phyloP scores from a whole-genome alignment of 1,284 basidiomycete species.

The Ustilago bromivora region DNA sequence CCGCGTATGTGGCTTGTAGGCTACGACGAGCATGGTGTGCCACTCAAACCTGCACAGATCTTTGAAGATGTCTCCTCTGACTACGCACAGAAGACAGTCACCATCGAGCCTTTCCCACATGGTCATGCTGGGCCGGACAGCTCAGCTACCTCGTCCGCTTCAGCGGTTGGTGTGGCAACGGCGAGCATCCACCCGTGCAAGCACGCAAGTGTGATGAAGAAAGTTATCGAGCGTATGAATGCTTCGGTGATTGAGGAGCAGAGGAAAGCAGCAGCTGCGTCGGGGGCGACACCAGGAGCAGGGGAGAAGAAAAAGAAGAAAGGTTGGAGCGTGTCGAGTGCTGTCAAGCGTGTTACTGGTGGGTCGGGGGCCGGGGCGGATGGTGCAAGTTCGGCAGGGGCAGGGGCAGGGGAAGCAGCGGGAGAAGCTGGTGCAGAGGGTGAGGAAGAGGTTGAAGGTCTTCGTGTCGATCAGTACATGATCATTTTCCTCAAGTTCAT shows the following conservation, averaged over 20 bases:
- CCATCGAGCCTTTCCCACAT: slow-evolving; percentile 97
- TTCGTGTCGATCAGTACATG: slow-evolving; percentile 68
- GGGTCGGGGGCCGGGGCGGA: slow-evolving; percentile 26
- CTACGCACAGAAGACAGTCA: slow-evolving; percentile 98
- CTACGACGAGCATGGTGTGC: slow-evolving; percentile 66
- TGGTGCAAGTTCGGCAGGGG: not conserved
- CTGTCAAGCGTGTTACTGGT: slow-evolving; percentile 80
- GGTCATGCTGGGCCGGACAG: slow-evolving; percentile 74
- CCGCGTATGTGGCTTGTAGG: slow-evolving; percentile 68
- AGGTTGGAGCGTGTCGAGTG: slow-evolving; percentile 76
- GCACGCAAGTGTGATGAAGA: slow-evolving; percentile 99
- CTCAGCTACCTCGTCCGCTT: slow-evolving; percentile 16
- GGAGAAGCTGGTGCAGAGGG: slow-evolving; percentile 30
- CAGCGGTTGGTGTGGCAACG: slow-evolving; percentile 42
- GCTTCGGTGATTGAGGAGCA: slow-evolving; percentile 71
- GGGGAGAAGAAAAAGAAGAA: slow-evolving; percentile 80
- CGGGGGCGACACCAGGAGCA: slow-evolving; percentile 5
- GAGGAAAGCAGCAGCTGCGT: slow-evolving; percentile 67
- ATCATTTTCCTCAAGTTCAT: slow-evolving; percentile 69
- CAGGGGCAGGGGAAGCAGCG: not conserved
- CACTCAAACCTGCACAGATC: slow-evolving; percentile 79
- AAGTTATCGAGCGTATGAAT: slow-evolving; percentile 99
- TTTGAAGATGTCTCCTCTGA: slow-evolving; percentile 98
- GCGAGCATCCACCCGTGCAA: slow-evolving; percentile 96
- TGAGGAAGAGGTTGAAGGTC: slow-evolving; percentile 58